Percentiles rank a stretch among this genome's conserved stretches.
These are phyloP conservation scores for Dactylellina drechsleri DNA, from an alignment of 2,329 filamentous ascomycete genomes.

Conservation along the genomic window DNA sequence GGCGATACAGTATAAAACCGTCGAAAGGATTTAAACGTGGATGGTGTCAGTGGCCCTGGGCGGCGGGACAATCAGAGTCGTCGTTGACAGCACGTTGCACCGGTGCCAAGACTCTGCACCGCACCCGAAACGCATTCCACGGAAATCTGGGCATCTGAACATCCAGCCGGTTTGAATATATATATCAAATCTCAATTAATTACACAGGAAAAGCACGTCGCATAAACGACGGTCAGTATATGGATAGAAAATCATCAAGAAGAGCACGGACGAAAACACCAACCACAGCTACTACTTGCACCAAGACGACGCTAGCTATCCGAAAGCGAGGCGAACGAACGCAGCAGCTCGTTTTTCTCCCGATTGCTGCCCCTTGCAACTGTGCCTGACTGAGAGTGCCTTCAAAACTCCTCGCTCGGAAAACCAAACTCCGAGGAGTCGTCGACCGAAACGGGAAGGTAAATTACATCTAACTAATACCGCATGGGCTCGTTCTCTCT, in stretches of 20 bases:
- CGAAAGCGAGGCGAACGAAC: conserved; percentile 31
- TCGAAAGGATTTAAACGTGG: background rate
- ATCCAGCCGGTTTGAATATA: too few relatives aligned
- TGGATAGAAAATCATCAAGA: too few relatives aligned
- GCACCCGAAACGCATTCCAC: conserved; percentile 5
- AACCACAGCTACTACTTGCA: background rate
- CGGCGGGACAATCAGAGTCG: conserved; percentile 40
- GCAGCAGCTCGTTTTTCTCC: conserved; percentile 33
- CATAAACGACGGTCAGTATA: background rate
- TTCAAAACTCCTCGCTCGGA: conserved; percentile 9
- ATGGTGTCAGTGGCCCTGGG: too few relatives aligned
- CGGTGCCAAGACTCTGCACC: conserved; percentile 23
- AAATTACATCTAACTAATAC: conserved; percentile 30
- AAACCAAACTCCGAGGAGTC: conserved; percentile 39
- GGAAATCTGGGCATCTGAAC: background rate
- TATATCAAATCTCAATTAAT: too few relatives aligned
- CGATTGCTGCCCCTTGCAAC: conserved; percentile 17
- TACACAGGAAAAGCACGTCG: background rate
- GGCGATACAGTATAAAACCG: conserved; percentile 4
- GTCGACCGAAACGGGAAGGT: conserved; percentile 39
- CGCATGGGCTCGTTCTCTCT: conserved; percentile 3
- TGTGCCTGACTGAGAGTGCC: conserved; percentile 24
- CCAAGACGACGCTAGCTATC: conserved; percentile 22
- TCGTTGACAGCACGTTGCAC: conserved; percentile 47
- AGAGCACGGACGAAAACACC: too few relatives aligned